Base-by-base conservation (phyloP, 2,329 filamentous ascomycete genomes). In the Arthrinium phaeospermum region DNA sequence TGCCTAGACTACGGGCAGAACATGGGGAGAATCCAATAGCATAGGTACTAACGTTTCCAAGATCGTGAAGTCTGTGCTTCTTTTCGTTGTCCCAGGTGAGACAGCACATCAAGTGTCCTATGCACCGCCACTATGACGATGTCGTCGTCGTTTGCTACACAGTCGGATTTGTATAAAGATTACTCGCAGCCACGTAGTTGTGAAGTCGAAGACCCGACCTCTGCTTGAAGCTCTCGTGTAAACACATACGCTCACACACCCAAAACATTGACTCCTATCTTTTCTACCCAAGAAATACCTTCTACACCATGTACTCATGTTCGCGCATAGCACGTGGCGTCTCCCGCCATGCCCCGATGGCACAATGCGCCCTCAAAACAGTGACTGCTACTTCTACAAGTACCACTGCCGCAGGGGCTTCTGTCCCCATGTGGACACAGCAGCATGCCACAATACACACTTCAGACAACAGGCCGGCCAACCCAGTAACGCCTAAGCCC, bases 61-160 rank as follows among this genome's bases (percentile, higher is more conserved):
- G 19, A 64, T 64, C 57, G 57, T 64, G 57, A 64, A 64, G 57
- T 41, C 57, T 64, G 57, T 41, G 57, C 57, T 64, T 19, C 37
- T 10, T 24, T 64, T n/a, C 57, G 57, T 41, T 64, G 30, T 64
- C 57, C 34, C 13, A 37, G 53, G 53, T 64, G 53, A 64, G 53
- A 64, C 30, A 37, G 19, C 53, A 37, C 12, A 41, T 8, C 53
- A 64, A 64, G 57, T 64, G 34, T 22, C 22, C 30, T n/a, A 41
- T 34, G 57, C 57, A 64, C 34, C 57, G 57, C 57, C 57, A 64
- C 57, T 64, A 41, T 64, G 57, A 64, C 34, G 57, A 64, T 64
- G 16, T 41, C 34, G 53, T 41, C 22, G 53, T 61, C 53, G 57
- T 64, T 61, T 64, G 57, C 57, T 64, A 41, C 57, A 64, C 57